Evolutionary conservation across 1,284 basidiomycete genomes (phyloP), one percentile per base, ranked within the genome.

Genomic region (Papiliotrema terrestris): DNA sequence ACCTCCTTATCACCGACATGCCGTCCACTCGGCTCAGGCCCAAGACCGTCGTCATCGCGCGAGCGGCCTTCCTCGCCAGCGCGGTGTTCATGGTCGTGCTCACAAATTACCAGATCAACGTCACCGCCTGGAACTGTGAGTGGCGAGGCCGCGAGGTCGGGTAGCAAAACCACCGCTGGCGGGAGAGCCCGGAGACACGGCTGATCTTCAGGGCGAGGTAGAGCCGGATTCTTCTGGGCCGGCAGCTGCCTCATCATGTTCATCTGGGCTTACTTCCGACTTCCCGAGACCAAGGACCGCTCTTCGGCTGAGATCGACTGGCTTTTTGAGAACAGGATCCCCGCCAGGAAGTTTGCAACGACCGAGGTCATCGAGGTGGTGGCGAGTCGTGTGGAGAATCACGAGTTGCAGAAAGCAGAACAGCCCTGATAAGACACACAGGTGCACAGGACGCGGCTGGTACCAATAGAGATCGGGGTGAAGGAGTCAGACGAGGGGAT

Each of bases 41-140:
- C 46, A 80, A 80, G 68, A 77, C 80, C 8, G 74, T 81, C 60
- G 80, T 75, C 2, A 71, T 81, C 13, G 59, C 63, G 8, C 71
- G 80, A 19, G 77, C 74, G 56, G 57, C 67, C 11, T 80, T 79
- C 73, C 76, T 78, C 60, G 60, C 78, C 37, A 67, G 69, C 60
- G 74, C 49, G 19, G 53, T 59, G 15, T 35, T 44, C 2, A 41
- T 36, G 8, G 61, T 54, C 17, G 46, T 59, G 36, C 29, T 65
- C 32, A 23, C 39, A n/a, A 49, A 41, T 17, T 60, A 62, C 52
- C 37, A 47, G 55, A 35, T 60, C 43, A 58, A 60, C 43, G 48
- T 56, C 2, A 61, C 51, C 26, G 57, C 51, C 1, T 64, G 62
- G 61, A 58, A 59, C 54, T 61, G 58, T 49, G 50, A 32, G 29